Percentiles rank a stretch among this genome's conserved stretches.
Conservation (phyloP, 345 rosid genomes). For the Erucastrum elatum region DNA sequence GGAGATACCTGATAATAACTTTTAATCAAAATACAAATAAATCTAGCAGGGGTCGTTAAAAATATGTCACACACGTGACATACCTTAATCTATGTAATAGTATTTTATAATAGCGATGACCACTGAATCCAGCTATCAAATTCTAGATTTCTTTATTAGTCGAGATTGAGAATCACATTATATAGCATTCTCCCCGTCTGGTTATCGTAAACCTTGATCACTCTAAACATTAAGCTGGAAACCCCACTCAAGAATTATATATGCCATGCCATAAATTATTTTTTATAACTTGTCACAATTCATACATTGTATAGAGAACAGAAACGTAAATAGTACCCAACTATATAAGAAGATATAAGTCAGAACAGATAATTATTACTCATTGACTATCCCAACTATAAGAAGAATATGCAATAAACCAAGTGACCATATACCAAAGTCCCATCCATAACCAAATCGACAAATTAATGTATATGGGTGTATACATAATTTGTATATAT, state of each 20-base stretch:
- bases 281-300: neutral
- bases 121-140: conserved; percentile 28
- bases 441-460: conserved; percentile 12
- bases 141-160: conserved; percentile 8
- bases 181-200: neutral
- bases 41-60: conserved; percentile 22
- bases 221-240: neutral
- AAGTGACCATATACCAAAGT: conserved; percentile 30
- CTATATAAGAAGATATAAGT: conserved; percentile 19
- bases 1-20: neutral
- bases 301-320: neutral
- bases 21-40: conserved; percentile 9
- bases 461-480: neutral
- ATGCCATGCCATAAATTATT: conserved; percentile 1
- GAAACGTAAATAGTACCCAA: conserved; percentile 23
- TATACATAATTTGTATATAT: no score
- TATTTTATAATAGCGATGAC: conserved; percentile 14
- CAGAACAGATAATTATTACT: conserved; percentile 31
- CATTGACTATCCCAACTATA: conserved; percentile 42
- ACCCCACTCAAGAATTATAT: neutral
- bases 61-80: conserved; percentile 25
- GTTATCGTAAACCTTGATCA: conserved; percentile 5
- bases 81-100: conserved; percentile 35
- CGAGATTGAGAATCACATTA: neutral
- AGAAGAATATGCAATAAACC: conserved; percentile 15